Conservation (phyloP, 2,329 filamentous ascomycete species). For the Sclerotinia subarctica region DNA sequence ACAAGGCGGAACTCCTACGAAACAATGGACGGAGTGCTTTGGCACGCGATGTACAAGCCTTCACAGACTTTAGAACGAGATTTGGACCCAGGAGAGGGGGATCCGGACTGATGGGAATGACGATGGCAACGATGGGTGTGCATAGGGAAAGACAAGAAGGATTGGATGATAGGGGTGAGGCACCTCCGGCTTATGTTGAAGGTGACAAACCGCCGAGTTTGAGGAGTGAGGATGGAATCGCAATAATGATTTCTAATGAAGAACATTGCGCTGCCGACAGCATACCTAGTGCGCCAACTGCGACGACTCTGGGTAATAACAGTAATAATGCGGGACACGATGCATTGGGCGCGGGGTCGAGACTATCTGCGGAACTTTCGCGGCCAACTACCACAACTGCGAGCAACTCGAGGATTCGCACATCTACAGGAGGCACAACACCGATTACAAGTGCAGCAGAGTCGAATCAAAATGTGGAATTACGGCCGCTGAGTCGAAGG, state of each 20-base stretch:
- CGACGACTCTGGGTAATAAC: background rate
- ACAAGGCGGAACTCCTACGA: slow-evolving; percentile 26
- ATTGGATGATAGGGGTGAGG: slow-evolving; percentile 61
- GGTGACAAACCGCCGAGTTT: slow-evolving; percentile 35
- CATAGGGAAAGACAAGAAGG: slow-evolving; percentile 47
- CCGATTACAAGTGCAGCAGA: slow-evolving; percentile 4
- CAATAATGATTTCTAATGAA: background rate
- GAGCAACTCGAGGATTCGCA: background rate
- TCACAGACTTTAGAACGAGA: slow-evolving; percentile 19
- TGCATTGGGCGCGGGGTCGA: slow-evolving; percentile 3
- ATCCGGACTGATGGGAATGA: slow-evolving; percentile 15
- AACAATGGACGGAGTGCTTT: slow-evolving; percentile 36
- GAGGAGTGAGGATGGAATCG: slow-evolving; percentile 15
- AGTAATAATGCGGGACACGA: background rate
- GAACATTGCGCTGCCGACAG: background rate
- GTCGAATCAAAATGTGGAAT: slow-evolving; percentile 23
- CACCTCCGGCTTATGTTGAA: slow-evolving; percentile 58
- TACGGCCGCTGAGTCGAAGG: slow-evolving; percentile 21
- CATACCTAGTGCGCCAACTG: background rate
- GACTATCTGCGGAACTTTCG: slow-evolving; percentile 10
- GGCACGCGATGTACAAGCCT: slow-evolving; percentile 34
- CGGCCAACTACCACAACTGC: background rate
- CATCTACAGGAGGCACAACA: background rate
- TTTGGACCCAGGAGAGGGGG: slow-evolving; percentile 26
- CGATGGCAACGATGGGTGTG: background rate